Percentiles rank a stretch among this genome's conserved stretches.
Conservation (phyloP, 2,329 filamentous ascomycete species). For the Pyrenochaeta sp. region DNA sequence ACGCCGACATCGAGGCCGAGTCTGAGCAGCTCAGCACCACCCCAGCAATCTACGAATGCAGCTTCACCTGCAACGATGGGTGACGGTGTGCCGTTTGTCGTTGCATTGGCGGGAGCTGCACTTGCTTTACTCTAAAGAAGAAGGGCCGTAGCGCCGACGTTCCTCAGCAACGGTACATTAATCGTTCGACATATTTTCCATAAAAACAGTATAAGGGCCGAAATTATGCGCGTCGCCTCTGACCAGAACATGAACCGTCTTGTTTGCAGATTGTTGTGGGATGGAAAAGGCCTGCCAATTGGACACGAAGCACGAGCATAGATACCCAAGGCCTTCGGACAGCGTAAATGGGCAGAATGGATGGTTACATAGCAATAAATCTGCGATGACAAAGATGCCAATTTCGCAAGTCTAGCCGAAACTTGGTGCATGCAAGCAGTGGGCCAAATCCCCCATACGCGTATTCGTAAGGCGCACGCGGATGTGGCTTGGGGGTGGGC, state of each 20-base stretch:
- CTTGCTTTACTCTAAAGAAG: slow-evolving; percentile 33
- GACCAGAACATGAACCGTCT: no score
- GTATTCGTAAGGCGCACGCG: slow-evolving; percentile 4
- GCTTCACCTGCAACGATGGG: slow-evolving; percentile 23
- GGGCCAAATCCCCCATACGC: not conserved
- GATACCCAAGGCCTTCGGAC: no score
- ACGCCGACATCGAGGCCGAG: not conserved
- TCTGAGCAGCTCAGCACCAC: slow-evolving; percentile 14
- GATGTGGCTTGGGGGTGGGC: slow-evolving; percentile 15
- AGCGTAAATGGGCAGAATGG: no score
- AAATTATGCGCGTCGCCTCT: not conserved
- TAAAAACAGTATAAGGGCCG: not conserved
- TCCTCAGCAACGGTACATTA: no score
- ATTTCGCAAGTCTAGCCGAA: not conserved
- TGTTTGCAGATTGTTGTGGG: no score
- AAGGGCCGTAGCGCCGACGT: not conserved
- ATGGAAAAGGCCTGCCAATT: no score
- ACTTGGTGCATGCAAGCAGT: not conserved
- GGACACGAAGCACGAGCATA: no score
- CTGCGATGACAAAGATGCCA: not conserved
- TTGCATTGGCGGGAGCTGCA: slow-evolving; percentile 32
- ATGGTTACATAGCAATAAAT: not conserved
- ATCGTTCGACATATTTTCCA: not conserved
- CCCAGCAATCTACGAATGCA: slow-evolving; percentile 28
- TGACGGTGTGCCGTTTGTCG: slow-evolving; percentile 15